Evolutionary conservation across 495 filamentous ascomycete genomes (phyloP), one percentile per base, ranked within the genome.

Genomic region (Aspergillus mulundensis): DNA sequence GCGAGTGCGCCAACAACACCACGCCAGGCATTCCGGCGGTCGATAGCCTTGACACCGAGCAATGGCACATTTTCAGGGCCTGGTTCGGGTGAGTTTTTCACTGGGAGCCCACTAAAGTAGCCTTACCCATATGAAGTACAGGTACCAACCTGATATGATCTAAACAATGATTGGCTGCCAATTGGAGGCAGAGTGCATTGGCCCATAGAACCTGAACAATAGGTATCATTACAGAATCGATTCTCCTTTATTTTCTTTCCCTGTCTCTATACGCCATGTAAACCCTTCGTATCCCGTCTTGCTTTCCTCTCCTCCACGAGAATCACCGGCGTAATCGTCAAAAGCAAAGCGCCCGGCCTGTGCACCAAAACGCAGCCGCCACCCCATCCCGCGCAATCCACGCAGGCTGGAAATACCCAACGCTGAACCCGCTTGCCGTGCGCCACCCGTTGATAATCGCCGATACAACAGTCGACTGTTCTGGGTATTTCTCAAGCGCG

Each of bases 361-460:
- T 1, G 67, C 62, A 0, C 76, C 74, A 3, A 61, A 79, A 78
- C 0, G 76, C 68, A 2, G 76, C 61, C 0, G 70, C 76, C 0
- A 70, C 43, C 5, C 76, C 74, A 51, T 72, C 70, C 0, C 55
- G 59, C 15, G 49, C 54, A 19, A 76, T 75, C 77, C 77, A 80
- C 1, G 65, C 52, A 15, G 70, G 58, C 60, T 79, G 74, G 65
- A 79, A 77, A 47, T 80, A 79, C 15, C 66, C 70, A 19, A 80
- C 73, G 0, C 66, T 64, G 44, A 80, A 80, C 2, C 77, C 77
- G 52, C 73, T 71, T 20, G 69, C 68, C 12, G 72, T 77, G 12
- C 75, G 72, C 70, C 71, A 75, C 54, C 70, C 67, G 38, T 74
- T 77, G 34, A 78, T 57, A 34, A 76, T 78, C 7, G 71, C 69